phyloP scores from a whole-genome alignment of 192 early-diverging fungal species.

The Borealophlyctis nickersoniae region DNA sequence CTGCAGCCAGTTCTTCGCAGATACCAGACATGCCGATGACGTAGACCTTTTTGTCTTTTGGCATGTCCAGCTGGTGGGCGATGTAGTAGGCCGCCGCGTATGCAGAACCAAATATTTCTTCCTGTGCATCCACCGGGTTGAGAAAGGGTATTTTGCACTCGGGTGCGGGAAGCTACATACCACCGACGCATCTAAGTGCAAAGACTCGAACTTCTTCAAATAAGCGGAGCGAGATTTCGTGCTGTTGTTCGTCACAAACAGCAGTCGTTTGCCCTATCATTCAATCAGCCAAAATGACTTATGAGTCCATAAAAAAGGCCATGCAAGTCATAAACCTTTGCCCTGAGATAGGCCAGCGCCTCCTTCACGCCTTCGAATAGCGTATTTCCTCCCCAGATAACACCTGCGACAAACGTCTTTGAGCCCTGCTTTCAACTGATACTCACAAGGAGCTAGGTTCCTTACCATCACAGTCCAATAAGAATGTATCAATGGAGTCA shows the following conservation, averaged over 20 bases:
- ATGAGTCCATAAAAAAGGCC: background rate
- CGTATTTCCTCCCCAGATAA: conserved; percentile 82
- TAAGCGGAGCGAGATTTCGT: conserved; percentile 81
- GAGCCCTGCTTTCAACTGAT: background rate
- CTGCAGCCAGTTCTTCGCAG: conserved; percentile 73
- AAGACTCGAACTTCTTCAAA: conserved; percentile 73
- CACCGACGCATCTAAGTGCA: conserved; percentile 73
- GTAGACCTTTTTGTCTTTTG: conserved; percentile 85
- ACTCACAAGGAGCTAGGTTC: background rate
- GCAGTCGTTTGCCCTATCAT: conserved; percentile 71
- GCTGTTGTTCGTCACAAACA: conserved; percentile 98
- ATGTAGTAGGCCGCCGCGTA: conserved; percentile 93
- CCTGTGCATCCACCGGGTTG: conserved; percentile 31
- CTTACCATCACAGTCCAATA: conserved; percentile 95
- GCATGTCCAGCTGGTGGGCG: conserved; percentile 75
- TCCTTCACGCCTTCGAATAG: conserved; percentile 66
- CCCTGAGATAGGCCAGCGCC: conserved; percentile 70
- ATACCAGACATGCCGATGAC: conserved; percentile 89
- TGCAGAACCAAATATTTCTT: conserved; percentile 91
- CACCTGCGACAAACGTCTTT: conserved; percentile 50
- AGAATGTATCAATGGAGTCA: conserved; percentile 83
- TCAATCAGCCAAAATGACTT: background rate
- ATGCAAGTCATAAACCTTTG: conserved; percentile 47
- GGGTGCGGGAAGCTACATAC: conserved; percentile 51
- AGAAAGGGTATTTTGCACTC: conserved; percentile 21